Evolutionary conservation across 2,329 filamentous ascomycete genomes (phyloP).

Genomic region (Fusarium sacchari): DNA sequence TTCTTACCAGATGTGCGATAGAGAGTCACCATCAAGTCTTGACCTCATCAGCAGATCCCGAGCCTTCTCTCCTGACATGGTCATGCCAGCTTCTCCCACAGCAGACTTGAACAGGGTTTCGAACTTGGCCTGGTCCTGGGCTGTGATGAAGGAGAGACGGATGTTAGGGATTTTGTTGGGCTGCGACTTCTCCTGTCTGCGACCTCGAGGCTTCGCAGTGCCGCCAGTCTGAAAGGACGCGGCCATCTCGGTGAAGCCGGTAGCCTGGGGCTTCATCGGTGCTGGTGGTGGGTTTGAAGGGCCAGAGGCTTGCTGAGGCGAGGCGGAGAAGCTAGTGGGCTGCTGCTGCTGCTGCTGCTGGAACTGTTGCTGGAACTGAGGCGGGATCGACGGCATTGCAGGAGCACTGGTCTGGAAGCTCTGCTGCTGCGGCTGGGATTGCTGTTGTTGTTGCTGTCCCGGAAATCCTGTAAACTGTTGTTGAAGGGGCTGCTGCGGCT

Average conservation of each 20-base stretch:
- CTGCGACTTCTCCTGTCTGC: constrained; percentile 59
- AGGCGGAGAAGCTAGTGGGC: constrained; percentile 57
- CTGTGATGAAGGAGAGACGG: constrained; percentile 93
- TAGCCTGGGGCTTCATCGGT: constrained; percentile 72
- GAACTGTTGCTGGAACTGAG: constrained; percentile 69
- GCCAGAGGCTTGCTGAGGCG: constrained; percentile 61
- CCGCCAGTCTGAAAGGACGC: constrained; percentile 70
- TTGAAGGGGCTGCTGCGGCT: constrained; percentile 69
- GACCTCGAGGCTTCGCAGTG: constrained; percentile 56
- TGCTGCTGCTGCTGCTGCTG: constrained; percentile 62
- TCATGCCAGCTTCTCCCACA: constrained; percentile 82
- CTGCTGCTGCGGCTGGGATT: constrained; percentile 58
- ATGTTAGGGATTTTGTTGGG: constrained; percentile 90
- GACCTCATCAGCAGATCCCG: constrained; percentile 89
- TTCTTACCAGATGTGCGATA: constrained; percentile 91
- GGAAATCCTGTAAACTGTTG: constrained; percentile 76
- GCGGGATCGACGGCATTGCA: constrained; percentile 68
- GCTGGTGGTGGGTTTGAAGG: constrained; percentile 63
- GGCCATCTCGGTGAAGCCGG: constrained; percentile 73
- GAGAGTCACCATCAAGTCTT: constrained; percentile 83
- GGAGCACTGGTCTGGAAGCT: constrained; percentile 70
- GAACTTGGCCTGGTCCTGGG: constrained; percentile 93
- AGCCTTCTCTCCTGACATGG: constrained; percentile 92
- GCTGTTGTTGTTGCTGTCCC: constrained; percentile 55
- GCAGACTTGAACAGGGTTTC: constrained; percentile 98